Evolutionary conservation across 768 basidiomycete genomes (phyloP).

Genomic region (Leccinum imitatum): DNA sequence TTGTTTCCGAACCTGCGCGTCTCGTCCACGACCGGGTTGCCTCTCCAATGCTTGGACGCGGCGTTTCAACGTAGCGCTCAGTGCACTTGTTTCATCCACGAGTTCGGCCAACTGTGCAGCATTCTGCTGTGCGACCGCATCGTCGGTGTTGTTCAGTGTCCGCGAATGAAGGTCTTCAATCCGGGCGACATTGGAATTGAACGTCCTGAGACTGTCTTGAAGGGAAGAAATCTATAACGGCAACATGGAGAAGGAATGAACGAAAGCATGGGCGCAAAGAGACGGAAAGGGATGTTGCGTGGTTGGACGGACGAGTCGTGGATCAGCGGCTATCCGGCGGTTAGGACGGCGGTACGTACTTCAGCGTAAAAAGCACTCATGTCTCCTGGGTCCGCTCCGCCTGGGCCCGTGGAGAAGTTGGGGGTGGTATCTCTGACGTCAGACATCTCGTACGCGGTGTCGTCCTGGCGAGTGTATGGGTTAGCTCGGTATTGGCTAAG

Average conservation of each 20-base stretch:
- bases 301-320: not conserved
- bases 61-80: conserved; percentile 67
- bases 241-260: not conserved
- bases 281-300: not conserved
- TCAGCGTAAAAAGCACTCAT: conserved; percentile 77
- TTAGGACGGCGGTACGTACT: conserved; percentile 40
- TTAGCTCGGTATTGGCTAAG: conserved; percentile 44
- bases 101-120: conserved; percentile 65
- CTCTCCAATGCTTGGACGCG: conserved; percentile 71
- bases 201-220: conserved; percentile 66
- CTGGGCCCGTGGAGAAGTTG: conserved; percentile 41
- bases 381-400: conserved; percentile 45
- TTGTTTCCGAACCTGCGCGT: conserved; percentile 73
- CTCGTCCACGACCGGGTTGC: conserved; percentile 60
- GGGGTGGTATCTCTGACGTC: conserved; percentile 61
- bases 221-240: conserved; percentile 63
- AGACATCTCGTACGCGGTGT: conserved; percentile 64
- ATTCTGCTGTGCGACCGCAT: conserved; percentile 59
- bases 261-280: not conserved
- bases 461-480: conserved; percentile 69
- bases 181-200: conserved; percentile 65
- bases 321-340: not conserved
- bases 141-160: conserved; percentile 75
- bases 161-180: conserved; percentile 75
- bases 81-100: conserved; percentile 66